These are phyloP conservation scores for Azolla pinnata DNA, from an alignment of 75 land plant species.

Conservation along the genomic window DNA sequence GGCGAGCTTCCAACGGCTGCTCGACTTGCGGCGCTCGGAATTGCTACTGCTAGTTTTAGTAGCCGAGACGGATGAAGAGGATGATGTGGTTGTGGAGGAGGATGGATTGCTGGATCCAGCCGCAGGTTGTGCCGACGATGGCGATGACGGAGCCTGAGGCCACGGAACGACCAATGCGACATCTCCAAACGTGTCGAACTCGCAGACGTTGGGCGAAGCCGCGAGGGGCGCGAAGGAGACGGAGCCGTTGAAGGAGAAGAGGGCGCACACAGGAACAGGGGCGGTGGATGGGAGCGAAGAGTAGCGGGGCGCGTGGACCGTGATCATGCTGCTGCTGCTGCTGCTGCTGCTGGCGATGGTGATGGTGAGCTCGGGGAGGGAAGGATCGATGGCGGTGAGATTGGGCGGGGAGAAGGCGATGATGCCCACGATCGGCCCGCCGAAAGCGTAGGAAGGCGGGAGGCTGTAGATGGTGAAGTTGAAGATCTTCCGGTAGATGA, in stretches of 20 bases:
- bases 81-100: not conserved
- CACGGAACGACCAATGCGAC: not conserved
- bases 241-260: not conserved
- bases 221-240: not conserved
- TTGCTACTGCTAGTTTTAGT: not conserved
- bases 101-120: not conserved
- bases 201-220: not conserved
- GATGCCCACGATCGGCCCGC: not conserved
- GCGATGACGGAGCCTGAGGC: not conserved
- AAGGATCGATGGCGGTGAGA: not conserved
- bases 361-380: not conserved
- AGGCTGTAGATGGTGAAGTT: not conserved
- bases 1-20: not conserved
- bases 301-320: not conserved
- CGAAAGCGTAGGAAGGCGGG: not conserved
- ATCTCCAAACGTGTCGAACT: not conserved
- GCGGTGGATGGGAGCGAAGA: not conserved
- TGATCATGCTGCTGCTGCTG: not conserved
- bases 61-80: not conserved
- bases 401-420: slow-evolving; percentile 2
- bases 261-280: slow-evolving; percentile 1
- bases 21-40: not conserved
- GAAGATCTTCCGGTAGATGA: not conserved
- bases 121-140: not conserved
- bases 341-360: not conserved